These are phyloP conservation scores for Backusella tarrabulga DNA, from an alignment of 192 early-diverging fungal species.

Conservation along the genomic window DNA sequence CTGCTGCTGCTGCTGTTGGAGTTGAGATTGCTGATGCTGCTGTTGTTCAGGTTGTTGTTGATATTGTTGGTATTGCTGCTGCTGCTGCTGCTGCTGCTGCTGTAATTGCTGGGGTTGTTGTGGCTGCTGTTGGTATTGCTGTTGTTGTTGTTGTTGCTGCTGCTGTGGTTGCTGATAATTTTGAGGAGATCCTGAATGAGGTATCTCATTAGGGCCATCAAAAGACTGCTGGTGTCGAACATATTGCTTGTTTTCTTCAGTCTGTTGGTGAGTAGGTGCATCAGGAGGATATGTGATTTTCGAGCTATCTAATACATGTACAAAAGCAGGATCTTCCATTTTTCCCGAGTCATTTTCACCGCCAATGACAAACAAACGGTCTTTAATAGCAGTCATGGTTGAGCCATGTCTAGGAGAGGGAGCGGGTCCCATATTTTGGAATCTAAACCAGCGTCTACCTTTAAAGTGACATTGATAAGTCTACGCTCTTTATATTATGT, in stretches of 20 bases:
- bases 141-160: neutral
- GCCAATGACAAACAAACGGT: conserved; percentile 55
- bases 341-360: conserved; percentile 39
- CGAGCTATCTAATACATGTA: conserved; percentile 50
- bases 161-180: neutral
- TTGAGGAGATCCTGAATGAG: neutral
- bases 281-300: conserved; percentile 48
- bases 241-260: neutral
- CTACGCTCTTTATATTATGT: neutral
- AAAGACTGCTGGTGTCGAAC: neutral
- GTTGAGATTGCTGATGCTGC: neutral
- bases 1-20: neutral
- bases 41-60: neutral
- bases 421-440: conserved; percentile 45
- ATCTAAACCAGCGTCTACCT: conserved; percentile 53
- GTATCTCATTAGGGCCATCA: neutral
- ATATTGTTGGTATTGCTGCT: neutral
- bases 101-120: neutral
- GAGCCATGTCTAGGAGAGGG: conserved; percentile 43
- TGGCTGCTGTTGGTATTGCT: neutral
- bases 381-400: conserved; percentile 45
- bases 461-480: neutral
- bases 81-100: neutral
- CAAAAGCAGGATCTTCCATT: conserved; percentile 41
- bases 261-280: neutral